These are phyloP conservation scores for Diaporthe sp. DNA, from an alignment of 2,329 filamentous ascomycete species.

Conservation along the genomic window DNA sequence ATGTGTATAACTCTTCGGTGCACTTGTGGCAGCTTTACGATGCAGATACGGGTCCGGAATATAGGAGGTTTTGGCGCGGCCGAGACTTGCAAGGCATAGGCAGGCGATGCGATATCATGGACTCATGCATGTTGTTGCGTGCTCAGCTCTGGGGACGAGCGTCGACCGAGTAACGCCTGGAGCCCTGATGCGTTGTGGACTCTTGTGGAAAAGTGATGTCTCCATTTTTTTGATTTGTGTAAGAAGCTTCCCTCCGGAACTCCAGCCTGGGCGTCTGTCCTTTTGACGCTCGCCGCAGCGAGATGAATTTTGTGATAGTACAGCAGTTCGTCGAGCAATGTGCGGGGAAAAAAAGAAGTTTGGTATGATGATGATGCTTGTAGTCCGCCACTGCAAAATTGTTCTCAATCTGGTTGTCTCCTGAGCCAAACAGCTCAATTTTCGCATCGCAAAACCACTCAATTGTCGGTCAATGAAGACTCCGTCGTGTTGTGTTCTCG, in stretches of 20 bases:
- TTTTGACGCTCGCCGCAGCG: slow-evolving; percentile 25
- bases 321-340: slow-evolving; percentile 28
- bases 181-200: slow-evolving; percentile 1
- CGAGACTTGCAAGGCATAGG: neutral
- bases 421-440: slow-evolving; percentile 16
- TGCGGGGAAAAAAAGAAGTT: slow-evolving; percentile 15
- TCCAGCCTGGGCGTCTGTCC: slow-evolving; percentile 12
- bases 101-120: neutral
- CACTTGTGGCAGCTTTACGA: slow-evolving; percentile 19
- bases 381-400: slow-evolving; percentile 23
- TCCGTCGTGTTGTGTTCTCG: neutral
- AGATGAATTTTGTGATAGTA: slow-evolving; percentile 22
- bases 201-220: neutral
- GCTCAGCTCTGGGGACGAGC: neutral
- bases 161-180: neutral
- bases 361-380: slow-evolving; percentile 22
- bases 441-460: slow-evolving; percentile 15
- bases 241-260: neutral
- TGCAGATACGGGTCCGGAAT: slow-evolving; percentile 7
- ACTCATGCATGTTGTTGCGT: slow-evolving; percentile 15
- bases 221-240: slow-evolving; percentile 25
- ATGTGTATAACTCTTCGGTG: neutral
- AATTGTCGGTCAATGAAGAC: neutral
- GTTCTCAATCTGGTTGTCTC: slow-evolving; percentile 34
- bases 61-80: neutral